Base-by-base conservation (phyloP, 805 yeast genomes). In the Yarrowia sp. region DNA sequence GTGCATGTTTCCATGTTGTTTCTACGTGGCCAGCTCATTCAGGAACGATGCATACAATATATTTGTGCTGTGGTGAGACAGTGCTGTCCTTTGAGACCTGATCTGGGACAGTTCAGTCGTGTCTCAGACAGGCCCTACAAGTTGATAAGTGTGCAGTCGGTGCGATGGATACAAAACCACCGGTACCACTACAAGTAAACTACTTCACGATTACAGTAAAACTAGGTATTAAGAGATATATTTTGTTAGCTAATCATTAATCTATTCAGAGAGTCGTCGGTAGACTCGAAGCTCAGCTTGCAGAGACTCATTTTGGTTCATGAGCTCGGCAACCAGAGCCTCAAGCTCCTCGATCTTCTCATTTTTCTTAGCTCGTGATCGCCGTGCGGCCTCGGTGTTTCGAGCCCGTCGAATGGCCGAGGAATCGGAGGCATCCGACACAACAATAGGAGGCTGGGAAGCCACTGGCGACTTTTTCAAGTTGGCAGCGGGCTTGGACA, bases 361-460 rank as follows among this genome's bases (percentile, higher is more conserved):
- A 86, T 89, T 86, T 77, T 92, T 91, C 75, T 96, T 85, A 38
- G 96, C 96, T 71, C 98, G 83, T 38, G 97, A 92, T 75, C 97
- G 84, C 76, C 98, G 86, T 6, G 97, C 97, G 68, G 97, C 96
- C 76, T 90, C 96, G 22, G 86, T 91, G 81, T 91, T 91, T 76
- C 91, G 85, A 13, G 96, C 97, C 73, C 97, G 85, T 76, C 92
- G 89, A 71, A 86, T 72, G 63, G 89, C 82, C 64, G 82, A 83
- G 15, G 88, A 85, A 75, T 92, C 96, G 57, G 74, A 77, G 31
- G 79, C 74, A 50, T 82, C 81, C 48, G 81, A 78, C 42, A 78
- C 71, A 50, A 83, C 81, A 67, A 91, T 81, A 11, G 95, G 93
- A 67, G 83, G 80, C 75, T 90, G 80, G 31, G 28, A 22, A 22